Evolutionary conservation across 495 filamentous ascomycete genomes (phyloP).

Genomic region (Schizothecium vesticola): DNA sequence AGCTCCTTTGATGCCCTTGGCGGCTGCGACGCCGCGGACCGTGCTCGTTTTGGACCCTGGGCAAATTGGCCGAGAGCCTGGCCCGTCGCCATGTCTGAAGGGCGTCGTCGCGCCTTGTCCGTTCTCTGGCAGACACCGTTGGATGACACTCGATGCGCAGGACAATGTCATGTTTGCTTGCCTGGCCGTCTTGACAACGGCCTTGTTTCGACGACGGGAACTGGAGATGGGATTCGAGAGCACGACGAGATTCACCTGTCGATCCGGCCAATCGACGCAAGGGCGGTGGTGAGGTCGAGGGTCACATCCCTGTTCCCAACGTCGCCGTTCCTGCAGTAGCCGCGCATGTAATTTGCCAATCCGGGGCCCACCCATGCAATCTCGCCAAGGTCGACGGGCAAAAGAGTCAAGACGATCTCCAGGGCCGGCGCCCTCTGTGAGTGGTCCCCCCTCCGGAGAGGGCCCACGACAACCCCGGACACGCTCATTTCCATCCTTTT

Average conservation of each 20-base stretch:
- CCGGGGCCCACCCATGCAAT: constrained; percentile 18
- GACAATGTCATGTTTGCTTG: background rate
- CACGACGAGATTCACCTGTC: background rate
- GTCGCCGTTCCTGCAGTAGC: constrained; percentile 26
- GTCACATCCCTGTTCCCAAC: constrained; percentile 8
- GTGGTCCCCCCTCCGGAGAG: background rate
- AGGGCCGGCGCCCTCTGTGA: constrained; percentile 13
- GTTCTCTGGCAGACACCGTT: background rate
- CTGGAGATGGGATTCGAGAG: background rate
- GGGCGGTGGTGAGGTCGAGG: constrained; percentile 3
- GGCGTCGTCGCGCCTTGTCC: background rate
- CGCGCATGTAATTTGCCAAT: constrained; percentile 16
- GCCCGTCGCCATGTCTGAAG: background rate
- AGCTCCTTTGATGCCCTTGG: background rate
- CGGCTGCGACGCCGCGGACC: background rate
- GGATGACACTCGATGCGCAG: background rate
- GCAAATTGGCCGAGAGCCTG: background rate
- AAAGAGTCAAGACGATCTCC: constrained; percentile 16
- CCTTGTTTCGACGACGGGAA: background rate
- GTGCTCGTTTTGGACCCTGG: background rate
- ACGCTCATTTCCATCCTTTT: constrained; percentile 35
- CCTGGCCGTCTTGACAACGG: background rate
- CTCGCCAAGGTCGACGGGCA: constrained; percentile 25
- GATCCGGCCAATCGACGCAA: constrained; percentile 9
- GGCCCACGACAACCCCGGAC: constrained; percentile 14